These are phyloP conservation scores for Moesziomyces sp. DNA, from an alignment of 1,284 basidiomycete species.

Conservation along the genomic window DNA sequence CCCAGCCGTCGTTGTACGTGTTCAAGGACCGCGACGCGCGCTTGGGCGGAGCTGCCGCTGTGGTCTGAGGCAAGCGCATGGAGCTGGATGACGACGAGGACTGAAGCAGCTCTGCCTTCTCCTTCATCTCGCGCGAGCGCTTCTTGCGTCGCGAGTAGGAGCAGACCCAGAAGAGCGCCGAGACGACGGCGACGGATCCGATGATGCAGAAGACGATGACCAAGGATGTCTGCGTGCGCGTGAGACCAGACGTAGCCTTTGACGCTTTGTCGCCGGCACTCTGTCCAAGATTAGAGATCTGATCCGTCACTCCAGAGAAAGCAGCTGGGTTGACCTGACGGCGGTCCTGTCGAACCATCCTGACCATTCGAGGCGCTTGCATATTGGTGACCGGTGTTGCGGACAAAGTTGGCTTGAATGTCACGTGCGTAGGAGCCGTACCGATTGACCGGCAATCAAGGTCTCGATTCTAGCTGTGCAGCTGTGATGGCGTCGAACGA, in stretches of 20 bases:
- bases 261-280: slow-evolving; percentile 21
- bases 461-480: neutral
- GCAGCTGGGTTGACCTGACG: slow-evolving; percentile 45
- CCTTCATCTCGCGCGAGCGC: slow-evolving; percentile 23
- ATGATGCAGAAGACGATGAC: slow-evolving; percentile 25
- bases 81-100: slow-evolving; percentile 8
- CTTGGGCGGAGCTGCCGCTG: neutral
- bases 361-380: slow-evolving; percentile 10
- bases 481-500: neutral
- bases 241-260: slow-evolving; percentile 23
- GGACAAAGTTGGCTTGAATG: neutral
- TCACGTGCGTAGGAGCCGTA: neutral
- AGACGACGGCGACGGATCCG: slow-evolving; percentile 13
- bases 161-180: slow-evolving; percentile 36
- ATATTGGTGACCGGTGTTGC: no score
- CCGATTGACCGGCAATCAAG: slow-evolving; percentile 23
- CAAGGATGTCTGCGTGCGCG: slow-evolving; percentile 14
- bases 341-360: neutral
- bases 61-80: neutral
- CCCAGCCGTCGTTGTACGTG: slow-evolving; percentile 22
- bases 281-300: slow-evolving; percentile 32
- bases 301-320: slow-evolving; percentile 40
- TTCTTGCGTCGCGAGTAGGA: slow-evolving; percentile 32
- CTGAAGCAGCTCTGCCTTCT: slow-evolving; percentile 18
- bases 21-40: slow-evolving; percentile 5